A percentile compares a stretch with the other conserved stretches of the same genome.
Conservation (phyloP, 1,284 basidiomycete genomes). For the Fistulinella staudtii region DNA sequence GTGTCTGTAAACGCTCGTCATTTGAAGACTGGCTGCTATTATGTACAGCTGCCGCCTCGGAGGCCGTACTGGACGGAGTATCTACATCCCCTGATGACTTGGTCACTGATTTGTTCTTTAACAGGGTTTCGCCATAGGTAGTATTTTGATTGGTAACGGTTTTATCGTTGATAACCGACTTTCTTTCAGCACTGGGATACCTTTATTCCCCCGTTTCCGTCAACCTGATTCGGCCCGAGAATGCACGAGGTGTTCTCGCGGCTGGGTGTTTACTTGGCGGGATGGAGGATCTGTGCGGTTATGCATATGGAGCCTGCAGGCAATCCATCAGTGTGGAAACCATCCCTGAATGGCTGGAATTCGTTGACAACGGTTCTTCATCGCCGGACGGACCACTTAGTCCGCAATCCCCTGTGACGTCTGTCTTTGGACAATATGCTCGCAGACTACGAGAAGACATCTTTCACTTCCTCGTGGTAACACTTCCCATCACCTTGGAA, state of each 20-base stretch:
- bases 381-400: slow-evolving; percentile 50
- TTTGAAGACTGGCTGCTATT: slow-evolving; percentile 16
- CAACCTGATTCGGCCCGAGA: slow-evolving; percentile 63
- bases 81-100: slow-evolving; percentile 1
- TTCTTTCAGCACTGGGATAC: slow-evolving; percentile 62
- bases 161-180: slow-evolving; percentile 13
- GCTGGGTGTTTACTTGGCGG: slow-evolving; percentile 79
- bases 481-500: slow-evolving; percentile 62
- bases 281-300: slow-evolving; percentile 76
- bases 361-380: slow-evolving; percentile 58
- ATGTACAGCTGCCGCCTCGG: slow-evolving; percentile 14
- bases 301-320: slow-evolving; percentile 74
- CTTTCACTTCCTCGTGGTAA: slow-evolving; percentile 71
- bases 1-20: slow-evolving; percentile 23
- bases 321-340: slow-evolving; percentile 71
- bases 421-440: slow-evolving; percentile 70
- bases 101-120: slow-evolving; percentile 19
- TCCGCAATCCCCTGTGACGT: slow-evolving; percentile 49
- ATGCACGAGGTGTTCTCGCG: slow-evolving; percentile 78
- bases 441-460: slow-evolving; percentile 67
- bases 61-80: slow-evolving; percentile 19
- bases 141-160: slow-evolving; percentile 6
- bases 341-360: slow-evolving; percentile 72
- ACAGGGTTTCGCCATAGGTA: slow-evolving; percentile 73
- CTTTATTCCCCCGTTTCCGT: slow-evolving; percentile 73